phyloP scores from a whole-genome alignment of 495 filamentous ascomycete genomes.

The Neurospora sp. region DNA sequence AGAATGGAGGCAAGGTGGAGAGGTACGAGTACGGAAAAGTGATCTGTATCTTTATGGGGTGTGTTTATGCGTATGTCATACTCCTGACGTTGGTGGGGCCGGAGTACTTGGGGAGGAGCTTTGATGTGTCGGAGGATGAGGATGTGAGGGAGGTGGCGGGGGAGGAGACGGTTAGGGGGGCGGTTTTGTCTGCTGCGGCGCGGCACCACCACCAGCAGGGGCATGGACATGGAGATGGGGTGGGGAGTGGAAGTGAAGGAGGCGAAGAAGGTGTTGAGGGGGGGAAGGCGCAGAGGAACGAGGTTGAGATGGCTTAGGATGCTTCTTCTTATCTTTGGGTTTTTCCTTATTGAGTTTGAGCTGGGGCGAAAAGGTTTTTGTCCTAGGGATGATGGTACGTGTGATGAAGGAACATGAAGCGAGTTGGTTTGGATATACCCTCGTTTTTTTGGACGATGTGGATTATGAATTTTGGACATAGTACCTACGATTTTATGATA shows the following conservation, averaged over 20 bases:
- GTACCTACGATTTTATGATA: too few relatives aligned
- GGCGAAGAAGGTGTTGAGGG: not conserved
- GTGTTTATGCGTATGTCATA: conserved; percentile 78
- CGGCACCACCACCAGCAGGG: not conserved
- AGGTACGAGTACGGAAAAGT: conserved; percentile 82
- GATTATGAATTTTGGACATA: too few relatives aligned
- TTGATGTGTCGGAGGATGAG: conserved; percentile 56
- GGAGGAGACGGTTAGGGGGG: conserved; percentile 17
- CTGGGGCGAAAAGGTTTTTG: too few relatives aligned
- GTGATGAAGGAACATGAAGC: too few relatives aligned
- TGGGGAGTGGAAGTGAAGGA: not conserved
- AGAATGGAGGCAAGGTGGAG: conserved; percentile 2
- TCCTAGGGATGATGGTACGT: too few relatives aligned
- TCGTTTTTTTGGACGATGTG: too few relatives aligned
- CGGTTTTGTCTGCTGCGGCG: too few relatives aligned
- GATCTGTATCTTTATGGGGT: conserved; percentile 88
- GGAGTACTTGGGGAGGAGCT: conserved; percentile 54
- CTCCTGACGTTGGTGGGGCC: conserved; percentile 66
- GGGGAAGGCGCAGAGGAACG: not conserved
- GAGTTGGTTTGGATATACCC: too few relatives aligned
- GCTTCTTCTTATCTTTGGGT: not conserved
- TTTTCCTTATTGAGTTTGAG: not conserved
- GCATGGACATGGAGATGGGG: not conserved
- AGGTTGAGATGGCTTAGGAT: not conserved
- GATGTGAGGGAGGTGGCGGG: conserved; percentile 51